These are phyloP conservation scores for Aegilops bicornis DNA, from an alignment of 176 grass and related monocot genomes.

Conservation along the genomic window DNA sequence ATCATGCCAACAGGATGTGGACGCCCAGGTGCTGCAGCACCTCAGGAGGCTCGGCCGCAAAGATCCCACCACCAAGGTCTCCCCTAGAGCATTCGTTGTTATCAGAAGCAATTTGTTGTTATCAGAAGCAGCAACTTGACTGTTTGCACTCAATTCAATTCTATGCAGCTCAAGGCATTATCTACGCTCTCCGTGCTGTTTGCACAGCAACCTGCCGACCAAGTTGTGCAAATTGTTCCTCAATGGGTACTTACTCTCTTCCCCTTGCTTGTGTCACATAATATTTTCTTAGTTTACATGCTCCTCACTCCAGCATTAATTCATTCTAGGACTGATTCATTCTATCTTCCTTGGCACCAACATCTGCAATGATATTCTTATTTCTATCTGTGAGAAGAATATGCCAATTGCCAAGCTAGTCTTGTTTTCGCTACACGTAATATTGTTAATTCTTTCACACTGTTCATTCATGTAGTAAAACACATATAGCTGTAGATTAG, in stretches of 20 bases:
- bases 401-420: background rate
- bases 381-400: background rate
- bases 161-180: slow-evolving; percentile 79
- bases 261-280: background rate
- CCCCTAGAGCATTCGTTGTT: too few relatives aligned
- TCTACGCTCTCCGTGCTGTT: slow-evolving; percentile 58
- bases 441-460: background rate
- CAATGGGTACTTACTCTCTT: slow-evolving; percentile 57
- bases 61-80: slow-evolving; percentile 90
- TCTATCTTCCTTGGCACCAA: background rate
- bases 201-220: slow-evolving; percentile 63
- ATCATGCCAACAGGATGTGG: slow-evolving; percentile 57
- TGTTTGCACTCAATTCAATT: background rate
- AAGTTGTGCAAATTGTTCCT: slow-evolving; percentile 71
- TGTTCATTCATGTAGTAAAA: too few relatives aligned
- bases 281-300: background rate
- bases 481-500: background rate
- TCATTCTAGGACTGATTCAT: background rate
- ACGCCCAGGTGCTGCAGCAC: slow-evolving; percentile 78
- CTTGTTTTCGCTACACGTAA: background rate
- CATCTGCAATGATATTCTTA: background rate
- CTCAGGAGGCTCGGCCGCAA: slow-evolving; percentile 86
- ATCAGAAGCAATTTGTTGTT: too few relatives aligned
- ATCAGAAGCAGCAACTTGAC: too few relatives aligned
- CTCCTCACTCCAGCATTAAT: background rate